Evolutionary conservation across 306 rosid genomes (phyloP), one percentile per base, ranked within the genome.

Genomic region (Vicia villosa): DNA sequence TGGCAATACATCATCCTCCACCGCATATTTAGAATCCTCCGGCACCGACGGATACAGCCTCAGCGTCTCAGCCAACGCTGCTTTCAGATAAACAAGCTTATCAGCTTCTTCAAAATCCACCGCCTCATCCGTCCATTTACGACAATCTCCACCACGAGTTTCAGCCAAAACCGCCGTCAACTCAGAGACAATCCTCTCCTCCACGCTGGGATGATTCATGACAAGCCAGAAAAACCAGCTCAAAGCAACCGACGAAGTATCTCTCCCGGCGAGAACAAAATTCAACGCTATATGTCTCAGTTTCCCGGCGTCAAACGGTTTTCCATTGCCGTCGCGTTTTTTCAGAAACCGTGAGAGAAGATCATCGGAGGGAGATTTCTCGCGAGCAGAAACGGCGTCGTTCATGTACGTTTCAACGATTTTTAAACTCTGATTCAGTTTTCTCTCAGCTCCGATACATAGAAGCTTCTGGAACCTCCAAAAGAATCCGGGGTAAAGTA

Each of bases 191-290:
- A 94, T 88, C 41, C 74, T 86, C n/a, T 75, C 72, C 59, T 94
- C 98, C 3, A 90, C 76, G 1, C 5, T 17, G 0, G 94, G 94
- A 72, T 87, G 81, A 82, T 82, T 82, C 86, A 87, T 86, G 46
- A 94, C 76, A n/a, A 94, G 94, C 91, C 88, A 85, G 83, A 94
- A 94, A 83, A 94, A 90, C 98, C 98, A 94, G 77, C 91, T 85
- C 41, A 94, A 87, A 0, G 98, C 98, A 28, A 94, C 98, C 0
- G 98, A 94, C 0, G 98, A 90, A 3, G 98, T 94, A 89, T 94
- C 98, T 14, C 98, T 86, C 1, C 98, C 98, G 49, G 98, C 98
- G 58, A 94, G 96, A 74, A 94, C 85, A 77, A 94, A 94, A 82
- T 94, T 94, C 32, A 94, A 75, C 0, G 98, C 97, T 11, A 94